Conservation (phyloP, 352 stramenopile genomes). For the Aphanomyces euteiches region DNA sequence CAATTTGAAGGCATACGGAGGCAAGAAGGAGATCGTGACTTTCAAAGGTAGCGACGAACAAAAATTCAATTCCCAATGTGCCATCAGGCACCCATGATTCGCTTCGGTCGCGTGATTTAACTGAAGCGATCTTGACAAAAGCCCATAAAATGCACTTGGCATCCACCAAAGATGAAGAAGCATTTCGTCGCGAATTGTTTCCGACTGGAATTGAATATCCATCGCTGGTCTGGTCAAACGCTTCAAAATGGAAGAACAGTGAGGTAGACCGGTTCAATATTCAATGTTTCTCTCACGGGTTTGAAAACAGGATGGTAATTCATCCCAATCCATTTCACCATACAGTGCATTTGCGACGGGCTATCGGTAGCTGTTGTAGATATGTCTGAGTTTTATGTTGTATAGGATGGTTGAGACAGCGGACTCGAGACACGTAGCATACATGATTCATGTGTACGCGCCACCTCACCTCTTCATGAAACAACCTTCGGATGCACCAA, state of each 20-base stretch:
- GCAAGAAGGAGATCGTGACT: background rate
- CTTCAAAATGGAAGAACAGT: background rate
- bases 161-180: background rate
- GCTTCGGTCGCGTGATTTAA: conserved; percentile 4
- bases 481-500: background rate
- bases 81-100: conserved; percentile 22
- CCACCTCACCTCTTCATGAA: conserved; percentile 1
- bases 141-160: background rate
- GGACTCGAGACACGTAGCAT: conserved; percentile 6
- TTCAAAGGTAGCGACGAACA: background rate
- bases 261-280: background rate
- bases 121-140: background rate
- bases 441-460: conserved; percentile 14
- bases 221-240: background rate
- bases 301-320: conserved; percentile 9
- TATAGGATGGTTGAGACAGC: background rate
- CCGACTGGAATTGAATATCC: background rate
- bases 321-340: conserved; percentile 2
- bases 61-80: background rate
- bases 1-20: conserved; percentile 23
- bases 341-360: conserved; percentile 16
- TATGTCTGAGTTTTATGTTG: background rate
- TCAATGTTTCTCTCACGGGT: conserved; percentile 13
- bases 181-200: conserved; percentile 5
- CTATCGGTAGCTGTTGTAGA: background rate